phyloP scores from a whole-genome alignment of 371 early-diverging fungal genomes.

The Circinella umbellata region DNA sequence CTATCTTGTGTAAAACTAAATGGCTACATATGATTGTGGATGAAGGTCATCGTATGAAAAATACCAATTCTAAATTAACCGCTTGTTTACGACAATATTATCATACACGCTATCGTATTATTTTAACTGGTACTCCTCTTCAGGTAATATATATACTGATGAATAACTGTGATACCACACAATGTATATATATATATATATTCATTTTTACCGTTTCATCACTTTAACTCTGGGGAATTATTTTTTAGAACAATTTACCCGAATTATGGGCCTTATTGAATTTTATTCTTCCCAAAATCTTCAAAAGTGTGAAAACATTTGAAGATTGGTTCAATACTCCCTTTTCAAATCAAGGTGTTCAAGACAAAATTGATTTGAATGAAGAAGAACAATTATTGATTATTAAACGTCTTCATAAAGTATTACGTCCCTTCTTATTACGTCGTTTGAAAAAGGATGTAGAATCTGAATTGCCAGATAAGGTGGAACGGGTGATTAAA shows the following conservation, averaged over 20 bases:
- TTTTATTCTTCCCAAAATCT: conserved; percentile 96
- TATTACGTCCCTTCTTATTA: conserved; percentile 96
- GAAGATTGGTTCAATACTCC: conserved; percentile 99
- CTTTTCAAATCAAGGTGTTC: conserved; percentile 84
- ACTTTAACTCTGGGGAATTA: not conserved
- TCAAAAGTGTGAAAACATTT: conserved; percentile 94
- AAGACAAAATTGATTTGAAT: conserved; percentile 88
- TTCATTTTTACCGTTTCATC: not conserved
- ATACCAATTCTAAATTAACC: conserved; percentile 88
- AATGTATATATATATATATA: not conserved
- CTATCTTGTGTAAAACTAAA: conserved; percentile 82
- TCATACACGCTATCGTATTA: conserved; percentile 88
- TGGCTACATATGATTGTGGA: conserved; percentile 98
- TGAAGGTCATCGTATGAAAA: conserved; percentile 99
- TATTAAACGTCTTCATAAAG: conserved; percentile 96
- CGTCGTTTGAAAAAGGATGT: conserved; percentile 99
- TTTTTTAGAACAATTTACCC: conserved; percentile 93
- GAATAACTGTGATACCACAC: not conserved
- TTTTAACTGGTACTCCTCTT: conserved; percentile 98
- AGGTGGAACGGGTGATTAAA: conserved; percentile 97
- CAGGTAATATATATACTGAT: conserved; percentile 65
- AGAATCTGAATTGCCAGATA: conserved; percentile 98
- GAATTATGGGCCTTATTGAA: conserved; percentile 99
- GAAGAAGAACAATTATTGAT: conserved; percentile 98
- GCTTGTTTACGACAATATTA: conserved; percentile 84